Evolutionary conservation across 2,329 filamentous ascomycete species (phyloP).

Genomic region (Cryphonectria japonica): DNA sequence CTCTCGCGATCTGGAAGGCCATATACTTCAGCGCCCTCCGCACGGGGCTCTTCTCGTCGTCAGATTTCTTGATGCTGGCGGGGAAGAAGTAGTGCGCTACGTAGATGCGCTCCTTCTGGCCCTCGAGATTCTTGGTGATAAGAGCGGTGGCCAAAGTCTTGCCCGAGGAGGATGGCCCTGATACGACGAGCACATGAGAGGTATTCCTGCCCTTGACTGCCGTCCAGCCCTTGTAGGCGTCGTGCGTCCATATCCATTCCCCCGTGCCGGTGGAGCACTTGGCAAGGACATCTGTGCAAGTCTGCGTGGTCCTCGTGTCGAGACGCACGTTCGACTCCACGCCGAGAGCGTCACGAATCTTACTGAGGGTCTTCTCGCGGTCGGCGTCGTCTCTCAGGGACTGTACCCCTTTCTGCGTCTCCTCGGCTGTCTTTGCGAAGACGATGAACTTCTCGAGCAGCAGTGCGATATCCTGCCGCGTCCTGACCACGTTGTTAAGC

Average conservation of each 20-base stretch:
- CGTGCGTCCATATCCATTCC: constrained; percentile 11
- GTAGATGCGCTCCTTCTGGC: constrained; percentile 33
- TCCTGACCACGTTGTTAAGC: constrained; percentile 16
- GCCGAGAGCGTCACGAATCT: constrained; percentile 32
- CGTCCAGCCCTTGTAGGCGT: constrained; percentile 6
- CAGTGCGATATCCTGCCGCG: background rate
- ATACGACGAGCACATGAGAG: constrained; percentile 32
- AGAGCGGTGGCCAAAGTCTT: constrained; percentile 34
- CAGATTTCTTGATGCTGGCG: constrained; percentile 31
- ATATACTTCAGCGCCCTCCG: constrained; percentile 35
- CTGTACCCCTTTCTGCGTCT: constrained; percentile 31
- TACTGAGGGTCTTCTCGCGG: constrained; percentile 31
- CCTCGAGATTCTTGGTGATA: constrained; percentile 35
- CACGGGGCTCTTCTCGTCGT: constrained; percentile 32
- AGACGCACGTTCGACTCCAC: constrained; percentile 31
- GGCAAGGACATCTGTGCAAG: constrained; percentile 30
- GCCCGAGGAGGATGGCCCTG: constrained; percentile 33
- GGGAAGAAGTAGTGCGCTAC: constrained; percentile 37
- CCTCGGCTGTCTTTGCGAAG: constrained; percentile 28
- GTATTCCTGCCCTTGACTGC: constrained; percentile 22
- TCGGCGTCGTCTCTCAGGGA: constrained; percentile 31
- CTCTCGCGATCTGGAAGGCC: constrained; percentile 37
- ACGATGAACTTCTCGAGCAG: constrained; percentile 19
- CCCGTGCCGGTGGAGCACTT: constrained; percentile 26
- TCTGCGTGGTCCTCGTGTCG: constrained; percentile 33